Base-by-base conservation (phyloP, 2,329 filamentous ascomycete species). In the Byssoonygena ceratinophila region DNA sequence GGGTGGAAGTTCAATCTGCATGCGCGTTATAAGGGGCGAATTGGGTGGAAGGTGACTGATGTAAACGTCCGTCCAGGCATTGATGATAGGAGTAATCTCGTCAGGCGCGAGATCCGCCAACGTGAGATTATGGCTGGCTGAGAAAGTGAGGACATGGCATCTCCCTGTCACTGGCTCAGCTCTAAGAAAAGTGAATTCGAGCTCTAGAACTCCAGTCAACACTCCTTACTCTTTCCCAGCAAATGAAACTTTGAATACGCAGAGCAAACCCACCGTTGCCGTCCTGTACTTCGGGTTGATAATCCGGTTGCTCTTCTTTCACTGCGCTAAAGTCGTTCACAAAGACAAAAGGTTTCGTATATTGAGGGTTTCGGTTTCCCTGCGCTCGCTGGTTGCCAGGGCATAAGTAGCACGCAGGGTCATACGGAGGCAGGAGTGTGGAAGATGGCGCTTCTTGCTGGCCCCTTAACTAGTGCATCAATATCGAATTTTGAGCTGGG, bases 311-410 rank as follows among this genome's bases (percentile, higher is more conserved):
- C 57, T 86, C 77, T 70, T 96, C 90, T 71, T 95, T 96, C 47
- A 98, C 91, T 1, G 92, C 92, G 63, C 88, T 94, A 71, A 92
- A 98, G 68, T 98, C 92, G 64, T 98, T 98, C 60, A 97, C 85
- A 64, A 98, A 98, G 36, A 91, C 84, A 66, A 94, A 97, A 0
- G 89, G 94, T 63, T 81, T 81, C 49, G 85, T 77, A 66, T 97
- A 98, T 51, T 85, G 76, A 1, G 92, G 91, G 63, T 98, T 98
- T 55, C 70, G 67, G 63, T 92, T 88, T 52, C 92, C 92, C 61
- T 88, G 82, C 2, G 92, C 92, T 53, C 92, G 84, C 59, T 84
- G 77, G 67, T 98, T 98, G 34, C 89, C 82, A 1, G 92, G 92
- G 65, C 92, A 98, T 8, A 98, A 78, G 68, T 97, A 98, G 71